These are phyloP conservation scores for Apiospora saccharicola DNA, from an alignment of 2,329 filamentous ascomycete genomes.

Conservation along the genomic window DNA sequence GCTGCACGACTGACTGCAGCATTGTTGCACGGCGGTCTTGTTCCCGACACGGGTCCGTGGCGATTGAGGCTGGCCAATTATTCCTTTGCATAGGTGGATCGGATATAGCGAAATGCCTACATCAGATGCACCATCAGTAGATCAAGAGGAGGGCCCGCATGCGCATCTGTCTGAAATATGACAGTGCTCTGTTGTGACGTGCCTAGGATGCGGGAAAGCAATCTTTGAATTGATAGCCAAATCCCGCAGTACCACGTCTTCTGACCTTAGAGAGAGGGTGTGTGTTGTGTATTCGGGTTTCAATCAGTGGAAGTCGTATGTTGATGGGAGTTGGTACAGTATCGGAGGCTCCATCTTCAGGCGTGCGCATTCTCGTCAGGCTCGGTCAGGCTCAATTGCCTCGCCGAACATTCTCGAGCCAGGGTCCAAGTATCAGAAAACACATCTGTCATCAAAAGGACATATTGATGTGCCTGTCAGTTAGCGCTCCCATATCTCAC, in stretches of 20 bases:
- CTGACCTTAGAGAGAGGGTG: background rate
- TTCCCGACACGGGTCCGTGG: constrained; percentile 12
- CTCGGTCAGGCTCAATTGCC: background rate
- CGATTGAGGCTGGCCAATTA: constrained; percentile 14
- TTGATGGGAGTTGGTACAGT: background rate
- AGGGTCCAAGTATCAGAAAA: background rate
- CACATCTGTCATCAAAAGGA: too few species aligned
- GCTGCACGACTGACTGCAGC: constrained; percentile 1
- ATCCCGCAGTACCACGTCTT: background rate
- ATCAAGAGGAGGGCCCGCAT: background rate
- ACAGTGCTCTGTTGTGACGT: background rate
- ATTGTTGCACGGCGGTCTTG: background rate
- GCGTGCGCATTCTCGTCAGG: background rate
- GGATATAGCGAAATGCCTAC: background rate
- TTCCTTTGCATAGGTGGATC: background rate
- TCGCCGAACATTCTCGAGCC: background rate
- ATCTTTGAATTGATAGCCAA: background rate
- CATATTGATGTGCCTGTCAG: background rate
- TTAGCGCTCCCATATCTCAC: background rate
- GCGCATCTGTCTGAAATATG: background rate
- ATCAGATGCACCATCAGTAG: background rate
- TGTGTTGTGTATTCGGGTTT: background rate
- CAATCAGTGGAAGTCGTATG: background rate
- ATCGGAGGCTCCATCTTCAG: background rate
- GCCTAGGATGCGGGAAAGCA: background rate